Conservation (phyloP, 192 early-diverging fungal species). For the Allomyces macrogynus region DNA sequence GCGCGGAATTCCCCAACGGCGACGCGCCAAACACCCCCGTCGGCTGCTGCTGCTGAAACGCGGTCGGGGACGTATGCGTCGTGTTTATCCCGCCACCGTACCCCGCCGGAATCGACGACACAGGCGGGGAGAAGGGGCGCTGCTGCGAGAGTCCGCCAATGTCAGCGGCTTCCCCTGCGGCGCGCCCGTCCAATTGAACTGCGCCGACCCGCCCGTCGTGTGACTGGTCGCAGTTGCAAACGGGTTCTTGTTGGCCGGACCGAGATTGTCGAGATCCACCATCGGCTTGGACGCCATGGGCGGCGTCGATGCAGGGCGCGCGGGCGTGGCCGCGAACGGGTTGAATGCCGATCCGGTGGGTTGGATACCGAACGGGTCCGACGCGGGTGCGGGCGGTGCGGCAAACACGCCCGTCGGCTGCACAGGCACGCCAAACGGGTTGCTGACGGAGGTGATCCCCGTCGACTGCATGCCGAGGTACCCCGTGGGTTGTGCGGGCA, state of each 20-base stretch:
- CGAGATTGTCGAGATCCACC: not conserved
- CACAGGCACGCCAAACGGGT: not conserved
- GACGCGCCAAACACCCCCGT: too few relatives aligned
- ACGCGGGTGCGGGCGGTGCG: not conserved
- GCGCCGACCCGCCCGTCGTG: not conserved
- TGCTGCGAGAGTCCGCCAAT: not conserved
- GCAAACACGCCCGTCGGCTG: not conserved
- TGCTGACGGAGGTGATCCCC: not conserved
- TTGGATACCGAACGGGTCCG: not conserved
- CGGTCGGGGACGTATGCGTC: too few relatives aligned
- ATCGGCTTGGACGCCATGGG: not conserved
- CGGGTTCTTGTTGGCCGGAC: not conserved
- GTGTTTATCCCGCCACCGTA: too few relatives aligned
- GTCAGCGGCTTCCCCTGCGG: not conserved
- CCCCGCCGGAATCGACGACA: too few relatives aligned
- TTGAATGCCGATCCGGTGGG: not conserved
- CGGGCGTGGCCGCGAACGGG: not conserved
- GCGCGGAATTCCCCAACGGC: too few relatives aligned
- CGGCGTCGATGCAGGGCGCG: not conserved
- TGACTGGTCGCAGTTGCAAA: not conserved
- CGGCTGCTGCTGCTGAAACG: too few relatives aligned
- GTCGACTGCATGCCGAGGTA: not conserved
- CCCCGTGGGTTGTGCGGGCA: not conserved
- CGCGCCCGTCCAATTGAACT: not conserved
- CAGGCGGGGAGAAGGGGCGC: not conserved